Evolutionary conservation across 148 eudicot genomes (phyloP).

Genomic region (Drosera capensis): DNA sequence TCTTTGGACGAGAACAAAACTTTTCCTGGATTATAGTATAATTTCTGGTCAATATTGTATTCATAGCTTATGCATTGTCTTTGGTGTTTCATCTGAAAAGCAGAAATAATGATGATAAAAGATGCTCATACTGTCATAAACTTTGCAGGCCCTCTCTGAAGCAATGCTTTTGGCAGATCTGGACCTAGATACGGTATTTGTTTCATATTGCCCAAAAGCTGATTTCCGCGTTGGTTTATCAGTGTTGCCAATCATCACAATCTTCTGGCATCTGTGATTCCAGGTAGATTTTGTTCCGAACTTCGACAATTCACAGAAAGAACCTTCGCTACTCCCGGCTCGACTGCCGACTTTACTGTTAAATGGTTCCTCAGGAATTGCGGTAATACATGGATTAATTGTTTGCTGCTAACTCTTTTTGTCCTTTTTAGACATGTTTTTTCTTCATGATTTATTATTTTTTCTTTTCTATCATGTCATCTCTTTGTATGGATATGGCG

Average conservation of each 20-base stretch:
- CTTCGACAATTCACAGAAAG: conserved; percentile 86
- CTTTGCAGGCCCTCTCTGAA: conserved; percentile 79
- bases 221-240: not conserved
- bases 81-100: too few relatives aligned
- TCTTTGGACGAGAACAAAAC: too few relatives aligned
- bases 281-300: conserved; percentile 95
- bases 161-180: conserved; percentile 92
- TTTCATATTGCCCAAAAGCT: conserved; percentile 3
- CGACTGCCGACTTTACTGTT: conserved; percentile 72
- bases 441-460: not conserved
- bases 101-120: too few relatives aligned
- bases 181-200: conserved; percentile 78
- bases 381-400: conserved; percentile 51
- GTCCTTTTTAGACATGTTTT: not conserved
- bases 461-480: not conserved
- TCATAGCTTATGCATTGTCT: too few relatives aligned
- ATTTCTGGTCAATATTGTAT: too few relatives aligned
- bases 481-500: too few relatives aligned
- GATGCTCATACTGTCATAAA: not conserved
- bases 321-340: conserved; percentile 82
- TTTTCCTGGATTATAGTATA: too few relatives aligned
- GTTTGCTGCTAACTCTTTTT: conserved; percentile 1
- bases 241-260: not conserved
- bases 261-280: conserved; percentile 8
- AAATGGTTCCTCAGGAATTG: conserved; percentile 96